Percentiles rank a stretch among this genome's conserved stretches.
These are phyloP conservation scores for Wickerhamomyces silvicola DNA, from an alignment of 805 yeast genomes.

Conservation along the genomic window DNA sequence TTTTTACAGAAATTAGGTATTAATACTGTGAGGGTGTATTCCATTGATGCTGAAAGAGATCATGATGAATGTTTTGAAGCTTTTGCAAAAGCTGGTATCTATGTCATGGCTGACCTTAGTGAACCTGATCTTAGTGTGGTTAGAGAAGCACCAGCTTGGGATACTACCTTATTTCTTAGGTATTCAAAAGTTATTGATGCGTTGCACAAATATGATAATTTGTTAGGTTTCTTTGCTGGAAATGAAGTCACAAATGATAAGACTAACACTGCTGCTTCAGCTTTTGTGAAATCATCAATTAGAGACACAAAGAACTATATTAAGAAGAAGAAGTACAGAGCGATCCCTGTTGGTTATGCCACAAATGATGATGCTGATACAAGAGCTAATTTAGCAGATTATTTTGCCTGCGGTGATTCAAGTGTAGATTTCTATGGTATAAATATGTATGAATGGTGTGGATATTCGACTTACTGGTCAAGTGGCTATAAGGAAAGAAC, in stretches of 20 bases:
- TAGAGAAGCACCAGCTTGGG: slow-evolving; percentile 77
- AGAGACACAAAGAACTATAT: slow-evolving; percentile 84
- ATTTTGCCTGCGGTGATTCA: slow-evolving; percentile 73
- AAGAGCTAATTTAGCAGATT: slow-evolving; percentile 72
- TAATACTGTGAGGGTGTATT: slow-evolving; percentile 81
- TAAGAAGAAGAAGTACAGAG: slow-evolving; percentile 54
- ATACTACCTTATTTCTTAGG: slow-evolving; percentile 60
- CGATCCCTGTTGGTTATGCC: slow-evolving; percentile 90
- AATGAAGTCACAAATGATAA: slow-evolving; percentile 89
- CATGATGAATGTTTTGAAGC: slow-evolving; percentile 77
- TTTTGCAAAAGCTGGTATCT: slow-evolving; percentile 80
- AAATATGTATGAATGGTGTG: slow-evolving; percentile 89
- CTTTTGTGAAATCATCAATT: slow-evolving; percentile 93
- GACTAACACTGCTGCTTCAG: slow-evolving; percentile 82
- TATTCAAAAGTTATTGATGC: slow-evolving; percentile 79
- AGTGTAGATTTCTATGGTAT: slow-evolving; percentile 74
- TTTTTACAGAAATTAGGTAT: slow-evolving; percentile 60
- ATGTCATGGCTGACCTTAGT: slow-evolving; percentile 83
- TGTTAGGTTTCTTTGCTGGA: slow-evolving; percentile 94
- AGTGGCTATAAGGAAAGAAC: slow-evolving; percentile 69
- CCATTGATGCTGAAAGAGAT: slow-evolving; percentile 62
- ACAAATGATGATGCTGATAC: slow-evolving; percentile 84
- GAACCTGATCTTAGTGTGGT: slow-evolving; percentile 77
- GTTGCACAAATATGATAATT: slow-evolving; percentile 70
- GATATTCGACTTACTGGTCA: slow-evolving; percentile 48